These are phyloP conservation scores for Boletus vermiculosoides DNA, from an alignment of 768 basidiomycete genomes.

Conservation along the genomic window DNA sequence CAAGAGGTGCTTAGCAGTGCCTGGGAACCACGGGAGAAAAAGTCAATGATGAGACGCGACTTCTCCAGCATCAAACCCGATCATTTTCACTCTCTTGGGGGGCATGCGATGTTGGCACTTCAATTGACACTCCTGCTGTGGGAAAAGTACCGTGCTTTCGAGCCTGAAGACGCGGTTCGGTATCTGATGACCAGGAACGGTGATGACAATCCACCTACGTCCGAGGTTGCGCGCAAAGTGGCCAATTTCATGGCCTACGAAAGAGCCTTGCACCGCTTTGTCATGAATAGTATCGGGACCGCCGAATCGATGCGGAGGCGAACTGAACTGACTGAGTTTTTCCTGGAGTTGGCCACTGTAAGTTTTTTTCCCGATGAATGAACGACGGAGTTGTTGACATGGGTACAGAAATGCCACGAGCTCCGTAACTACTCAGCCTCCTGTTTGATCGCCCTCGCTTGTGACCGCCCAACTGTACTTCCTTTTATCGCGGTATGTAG, in stretches of 20 bases:
- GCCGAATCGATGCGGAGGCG: conserved; percentile 22
- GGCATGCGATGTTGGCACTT: conserved; percentile 43
- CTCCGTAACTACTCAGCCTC: conserved; percentile 48
- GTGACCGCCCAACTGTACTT: conserved; percentile 40
- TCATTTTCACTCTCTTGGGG: conserved; percentile 36
- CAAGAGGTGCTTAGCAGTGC: conserved; percentile 17
- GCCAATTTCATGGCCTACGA: conserved; percentile 36
- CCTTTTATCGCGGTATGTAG: conserved; percentile 27
- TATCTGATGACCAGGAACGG: conserved; percentile 36
- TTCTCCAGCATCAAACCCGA: conserved; percentile 31
- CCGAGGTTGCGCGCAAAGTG: conserved; percentile 31
- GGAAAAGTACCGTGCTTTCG: conserved; percentile 38
- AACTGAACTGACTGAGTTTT: conserved; percentile 37
- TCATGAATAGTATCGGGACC: conserved; percentile 37
- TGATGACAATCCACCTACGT: conserved; percentile 26
- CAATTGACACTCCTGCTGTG: conserved; percentile 44
- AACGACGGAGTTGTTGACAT: not conserved
- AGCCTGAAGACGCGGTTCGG: conserved; percentile 43
- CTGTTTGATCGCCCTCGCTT: conserved; percentile 40
- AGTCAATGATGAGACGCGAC: conserved; percentile 29
- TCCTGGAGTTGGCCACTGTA: conserved; percentile 47
- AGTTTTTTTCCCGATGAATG: conserved; percentile 1
- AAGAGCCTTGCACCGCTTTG: conserved; percentile 40
- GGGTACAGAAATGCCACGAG: conserved; percentile 41
- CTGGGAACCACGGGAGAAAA: conserved; percentile 29